Evolutionary conservation across 345 rosid genomes (phyloP).

Genomic region (Noccaea bulbosa): DNA sequence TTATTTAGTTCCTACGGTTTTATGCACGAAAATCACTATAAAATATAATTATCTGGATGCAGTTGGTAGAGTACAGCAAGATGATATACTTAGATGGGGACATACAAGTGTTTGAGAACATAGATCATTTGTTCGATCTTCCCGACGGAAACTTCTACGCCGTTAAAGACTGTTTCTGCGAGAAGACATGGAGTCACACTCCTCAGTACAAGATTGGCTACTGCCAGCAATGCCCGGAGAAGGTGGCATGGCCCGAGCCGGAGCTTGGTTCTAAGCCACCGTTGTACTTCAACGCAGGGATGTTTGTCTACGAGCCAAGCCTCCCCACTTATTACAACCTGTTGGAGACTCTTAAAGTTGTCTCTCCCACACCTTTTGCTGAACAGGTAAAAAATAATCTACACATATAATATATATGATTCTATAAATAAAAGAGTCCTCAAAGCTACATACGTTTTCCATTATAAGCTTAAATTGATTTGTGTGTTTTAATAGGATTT

Average conservation of each 20-base stretch:
- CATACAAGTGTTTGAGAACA: constrained; percentile 74
- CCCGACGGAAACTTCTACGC: constrained; percentile 65
- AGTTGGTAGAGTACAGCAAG: constrained; percentile 71
- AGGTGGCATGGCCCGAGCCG: constrained; percentile 53
- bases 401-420: background rate
- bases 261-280: constrained; percentile 63
- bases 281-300: constrained; percentile 80
- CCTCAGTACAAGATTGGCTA: constrained; percentile 67
- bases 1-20: background rate
- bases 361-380: constrained; percentile 66
- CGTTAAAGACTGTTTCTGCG: constrained; percentile 82
- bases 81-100: constrained; percentile 77
- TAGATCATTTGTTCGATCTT: constrained; percentile 70
- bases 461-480: background rate
- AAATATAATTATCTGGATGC: constrained; percentile 30
- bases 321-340: constrained; percentile 51
- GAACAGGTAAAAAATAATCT: constrained; percentile 59
- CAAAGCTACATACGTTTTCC: background rate
- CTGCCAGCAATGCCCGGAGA: constrained; percentile 77
- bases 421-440: background rate
- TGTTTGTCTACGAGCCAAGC: constrained; percentile 68
- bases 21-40: background rate
- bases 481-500: constrained; percentile 51
- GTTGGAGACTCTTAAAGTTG: constrained; percentile 49
- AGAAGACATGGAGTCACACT: constrained; percentile 71